Conservation (phyloP, 2,329 filamentous ascomycete species). For the Cyphellophora europaea region DNA sequence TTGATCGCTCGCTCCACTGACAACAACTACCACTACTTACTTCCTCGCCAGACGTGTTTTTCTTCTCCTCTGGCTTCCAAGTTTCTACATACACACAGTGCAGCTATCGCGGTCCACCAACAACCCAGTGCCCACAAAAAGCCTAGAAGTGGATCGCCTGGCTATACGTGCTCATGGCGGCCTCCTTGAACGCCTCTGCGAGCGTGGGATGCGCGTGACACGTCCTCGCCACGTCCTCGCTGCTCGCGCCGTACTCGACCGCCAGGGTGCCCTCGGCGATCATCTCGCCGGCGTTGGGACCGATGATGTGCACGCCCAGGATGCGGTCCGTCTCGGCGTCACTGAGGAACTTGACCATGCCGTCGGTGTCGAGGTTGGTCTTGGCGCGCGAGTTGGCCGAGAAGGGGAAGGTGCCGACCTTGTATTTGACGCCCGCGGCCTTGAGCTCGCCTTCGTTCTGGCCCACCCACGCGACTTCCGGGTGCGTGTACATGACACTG, state of each 20-base stretch:
- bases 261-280: slow-evolving; percentile 95
- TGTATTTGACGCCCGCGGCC: slow-evolving; percentile 81
- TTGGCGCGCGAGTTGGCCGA: slow-evolving; percentile 96
- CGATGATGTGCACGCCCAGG: slow-evolving; percentile 92
- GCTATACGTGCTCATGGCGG: slow-evolving; percentile 91
- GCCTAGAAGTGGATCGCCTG: slow-evolving; percentile 93
- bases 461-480: slow-evolving; percentile 96
- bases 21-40: no score
- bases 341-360: slow-evolving; percentile 92
- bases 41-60: no score
- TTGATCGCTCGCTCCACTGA: no score
- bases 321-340: slow-evolving; percentile 95
- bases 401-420: slow-evolving; percentile 91
- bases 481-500: slow-evolving; percentile 98
- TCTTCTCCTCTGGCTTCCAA: no score
- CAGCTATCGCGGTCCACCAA: no score
- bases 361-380: slow-evolving; percentile 95
- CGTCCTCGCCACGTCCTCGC: slow-evolving; percentile 88
- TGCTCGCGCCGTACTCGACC: slow-evolving; percentile 90
- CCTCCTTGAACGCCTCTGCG: slow-evolving; percentile 98
- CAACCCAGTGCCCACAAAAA: no score
- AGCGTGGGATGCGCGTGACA: slow-evolving; percentile 95
- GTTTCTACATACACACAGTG: no score
- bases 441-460: slow-evolving; percentile 97
- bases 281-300: slow-evolving; percentile 95